These are phyloP conservation scores for Schizothecium vesticola DNA, from an alignment of 495 filamentous ascomycete species.

Conservation along the genomic window DNA sequence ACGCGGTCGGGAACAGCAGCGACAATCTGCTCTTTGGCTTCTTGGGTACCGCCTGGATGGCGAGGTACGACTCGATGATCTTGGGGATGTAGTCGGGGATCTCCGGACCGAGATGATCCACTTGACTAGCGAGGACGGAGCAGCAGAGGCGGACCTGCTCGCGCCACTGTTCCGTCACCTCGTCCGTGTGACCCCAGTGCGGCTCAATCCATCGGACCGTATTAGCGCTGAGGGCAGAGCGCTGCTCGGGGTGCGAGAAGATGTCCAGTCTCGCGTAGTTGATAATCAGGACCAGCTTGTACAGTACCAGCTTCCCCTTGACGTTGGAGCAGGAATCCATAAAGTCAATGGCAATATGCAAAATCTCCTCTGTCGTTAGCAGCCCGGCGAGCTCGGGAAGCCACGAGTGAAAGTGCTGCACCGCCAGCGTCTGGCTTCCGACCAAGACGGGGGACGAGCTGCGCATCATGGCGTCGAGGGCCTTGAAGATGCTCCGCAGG, in stretches of 20 bases:
- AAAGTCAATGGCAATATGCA: conserved; percentile 87
- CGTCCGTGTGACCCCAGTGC: conserved; percentile 76
- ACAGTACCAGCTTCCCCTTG: conserved; percentile 89
- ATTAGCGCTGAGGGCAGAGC: conserved; percentile 66
- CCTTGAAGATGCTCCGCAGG: conserved; percentile 80
- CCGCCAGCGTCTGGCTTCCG: conserved; percentile 88
- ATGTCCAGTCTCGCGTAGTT: conserved; percentile 76
- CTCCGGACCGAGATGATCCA: conserved; percentile 69
- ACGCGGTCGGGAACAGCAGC: conserved; percentile 80
- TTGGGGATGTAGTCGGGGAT: conserved; percentile 85
- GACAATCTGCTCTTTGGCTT: conserved; percentile 67
- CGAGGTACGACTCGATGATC: conserved; percentile 81
- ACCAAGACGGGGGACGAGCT: conserved; percentile 78
- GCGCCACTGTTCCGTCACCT: conserved; percentile 78
- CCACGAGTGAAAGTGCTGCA: conserved; percentile 97
- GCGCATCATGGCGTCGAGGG: conserved; percentile 81
- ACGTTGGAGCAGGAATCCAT: conserved; percentile 85
- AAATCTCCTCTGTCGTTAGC: conserved; percentile 74
- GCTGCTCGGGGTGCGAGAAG: conserved; percentile 70
- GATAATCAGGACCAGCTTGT: conserved; percentile 87
- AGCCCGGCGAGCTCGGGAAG: conserved; percentile 77
- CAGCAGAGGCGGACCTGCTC: conserved; percentile 91
- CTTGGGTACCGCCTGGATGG: conserved; percentile 59
- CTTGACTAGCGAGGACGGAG: conserved; percentile 80
- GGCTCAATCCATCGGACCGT: conserved; percentile 88